Base-by-base conservation (phyloP, 768 basidiomycete species). In the Tulasnella sp. region DNA sequence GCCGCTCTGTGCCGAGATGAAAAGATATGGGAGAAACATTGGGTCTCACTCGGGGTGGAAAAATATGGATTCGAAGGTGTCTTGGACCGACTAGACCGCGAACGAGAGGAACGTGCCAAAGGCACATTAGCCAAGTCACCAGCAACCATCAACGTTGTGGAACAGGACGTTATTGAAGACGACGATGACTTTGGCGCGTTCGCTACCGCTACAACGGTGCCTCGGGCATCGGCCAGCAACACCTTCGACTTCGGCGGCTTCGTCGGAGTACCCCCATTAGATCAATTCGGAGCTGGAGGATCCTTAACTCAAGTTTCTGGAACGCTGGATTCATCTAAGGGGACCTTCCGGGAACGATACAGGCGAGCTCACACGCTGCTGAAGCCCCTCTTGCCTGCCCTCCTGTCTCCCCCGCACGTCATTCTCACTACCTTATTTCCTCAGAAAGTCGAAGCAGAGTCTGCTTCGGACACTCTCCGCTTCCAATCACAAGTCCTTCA, bases 111-210 rank as follows among this genome's bases (percentile, higher is more conserved):
- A 15, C 18, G 32, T 11, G 39, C 70, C 48, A 23, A 78, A 61
- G 69, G 55, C 77, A 51, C 81, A 40, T 82, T 86, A 70, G 85
- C 87, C 0, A 85, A 84, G 20, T 88, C 87, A 15, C 90, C 92
- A 23, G 89, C 92, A 0, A 90, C 89, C 1, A 88, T 92, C 39
- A 81, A 87, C 13, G 89, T 91, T 20, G 79, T 77, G 73, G 85
- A 88, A 74, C 80, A 80, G 18, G 75, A 74, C 32, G 77, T 77
- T 48, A 78, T 72, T 67, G 61, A 76, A 48, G 81, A 80, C 10
- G 92, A 94, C 79, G 94, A 96, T 81, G 94, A 95, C 35, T 97
- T 97, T 84, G 96, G 95, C 4, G 95, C 96, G 82, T 94, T 95
- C 82, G 88, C 92, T 0, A 85, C 87, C 0, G 87, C 88, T 23